Conservation (phyloP, 495 filamentous ascomycete genomes). For the Hypomontagnella monticulosa region DNA sequence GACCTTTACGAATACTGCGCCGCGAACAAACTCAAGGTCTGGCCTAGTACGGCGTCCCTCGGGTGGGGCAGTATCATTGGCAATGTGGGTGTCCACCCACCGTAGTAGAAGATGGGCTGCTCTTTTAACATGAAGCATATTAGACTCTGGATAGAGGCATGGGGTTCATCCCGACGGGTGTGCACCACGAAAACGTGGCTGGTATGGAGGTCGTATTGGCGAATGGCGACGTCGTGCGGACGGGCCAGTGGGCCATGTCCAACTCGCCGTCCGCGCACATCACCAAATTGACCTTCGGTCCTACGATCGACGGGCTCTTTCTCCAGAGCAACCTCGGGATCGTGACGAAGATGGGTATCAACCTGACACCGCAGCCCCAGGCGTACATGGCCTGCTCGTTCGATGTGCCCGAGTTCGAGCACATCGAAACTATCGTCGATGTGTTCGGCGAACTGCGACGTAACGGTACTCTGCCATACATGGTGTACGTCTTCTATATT, state of each 20-base stretch:
- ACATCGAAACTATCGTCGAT: conserved; percentile 55
- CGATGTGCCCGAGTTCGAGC: conserved; percentile 57
- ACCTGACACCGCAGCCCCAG: conserved; percentile 58
- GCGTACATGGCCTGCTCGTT: conserved; percentile 61
- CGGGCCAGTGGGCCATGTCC: conserved; percentile 60
- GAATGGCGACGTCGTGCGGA: conserved; percentile 57
- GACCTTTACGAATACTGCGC: conserved; percentile 63
- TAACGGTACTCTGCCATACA: conserved; percentile 48
- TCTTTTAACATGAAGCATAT: background rate
- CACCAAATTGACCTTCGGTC: conserved; percentile 60
- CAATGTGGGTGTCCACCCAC: conserved; percentile 50
- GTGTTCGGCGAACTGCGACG: conserved; percentile 52
- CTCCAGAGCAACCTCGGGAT: conserved; percentile 60
- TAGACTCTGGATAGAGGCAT: conserved; percentile 55
- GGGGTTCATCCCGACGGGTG: conserved; percentile 58
- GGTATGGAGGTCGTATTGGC: conserved; percentile 63
- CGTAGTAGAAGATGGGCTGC: background rate
- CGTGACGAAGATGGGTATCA: conserved; percentile 60
- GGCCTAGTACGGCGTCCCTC: conserved; percentile 64
- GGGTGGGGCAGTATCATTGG: conserved; percentile 67
- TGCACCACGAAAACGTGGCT: conserved; percentile 59
- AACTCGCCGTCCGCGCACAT: conserved; percentile 54
- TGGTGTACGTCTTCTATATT: conserved; percentile 58
- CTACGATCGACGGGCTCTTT: conserved; percentile 60
- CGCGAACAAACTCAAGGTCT: conserved; percentile 59